Base-by-base conservation (phyloP, 129 eudicot species). In the Pittosporum tobira region DNA sequence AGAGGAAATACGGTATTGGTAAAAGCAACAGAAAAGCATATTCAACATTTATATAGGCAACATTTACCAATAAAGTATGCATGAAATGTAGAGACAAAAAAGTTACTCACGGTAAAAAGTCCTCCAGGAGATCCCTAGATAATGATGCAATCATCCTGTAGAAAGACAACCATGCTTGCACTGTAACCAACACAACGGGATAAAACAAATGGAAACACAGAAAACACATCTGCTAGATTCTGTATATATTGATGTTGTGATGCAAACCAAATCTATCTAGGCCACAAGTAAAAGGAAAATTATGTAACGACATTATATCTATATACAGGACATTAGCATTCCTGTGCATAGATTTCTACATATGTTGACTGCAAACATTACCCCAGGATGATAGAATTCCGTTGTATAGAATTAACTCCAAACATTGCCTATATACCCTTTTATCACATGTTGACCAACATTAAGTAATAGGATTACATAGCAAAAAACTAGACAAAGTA, bases 61-160 rank as follows among this genome's bases (percentile, higher is more conserved):
- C 48, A 57, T n/a, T n/a, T 12, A 51, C 57, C 16, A 12, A 4
- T 14, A 40, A 11, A 14, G 16, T 10, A 14, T 4, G 4, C 11
- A 34, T 34, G 40, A 12, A 34, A 34, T 34, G 7, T 34, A 53
- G 21, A 22, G 22, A 28, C 0, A 16, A 8, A 38, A 1, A 27
- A 26, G 59, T 28, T 69, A 81, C 95, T 81, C 73, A 89, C 97
- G 88, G 95, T 53, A 78, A 48, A 42, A 80, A 90, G 67, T 85
- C 95, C 68, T 75, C 83, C 79, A 82, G 70, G 4, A 90, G 71
- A 73, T 90, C 98, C 79, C 98, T 80, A 47, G 98, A 82, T 36
- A 90, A 67, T 20, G 85, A 89, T 9, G 95, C 88, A 57, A 80
- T 71, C 82, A 90, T 71, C 82, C 97, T 89, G 74, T 48, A 68